A percentile compares a stretch with the other conserved stretches of the same genome.
Evolutionary conservation across 306 rosid species (phyloP).

Genomic region (Trifolium repens): DNA sequence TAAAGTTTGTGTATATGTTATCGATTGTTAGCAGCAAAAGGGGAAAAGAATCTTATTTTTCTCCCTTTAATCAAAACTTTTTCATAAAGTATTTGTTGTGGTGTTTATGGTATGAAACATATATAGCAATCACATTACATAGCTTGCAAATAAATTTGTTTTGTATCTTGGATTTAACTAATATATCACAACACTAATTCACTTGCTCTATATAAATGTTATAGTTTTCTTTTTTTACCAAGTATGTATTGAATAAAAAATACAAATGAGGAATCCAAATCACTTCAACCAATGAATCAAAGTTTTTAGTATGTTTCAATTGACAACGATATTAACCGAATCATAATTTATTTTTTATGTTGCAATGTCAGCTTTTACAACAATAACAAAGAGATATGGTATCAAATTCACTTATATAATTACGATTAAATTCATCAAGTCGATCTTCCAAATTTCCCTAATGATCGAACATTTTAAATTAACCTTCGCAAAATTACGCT

Average conservation of each 20-base stretch:
- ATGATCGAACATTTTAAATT: too few species aligned
- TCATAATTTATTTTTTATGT: too few species aligned
- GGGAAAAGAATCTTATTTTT: not conserved
- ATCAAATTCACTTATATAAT: too few species aligned
- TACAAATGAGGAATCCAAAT: not conserved
- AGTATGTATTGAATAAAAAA: not conserved
- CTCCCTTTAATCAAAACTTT: not conserved
- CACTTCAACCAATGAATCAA: not conserved
- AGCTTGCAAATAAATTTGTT: not conserved
- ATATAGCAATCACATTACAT: not conserved
- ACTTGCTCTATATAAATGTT: not conserved
- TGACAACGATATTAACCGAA: too few species aligned
- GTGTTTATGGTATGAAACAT: conserved; percentile 3
- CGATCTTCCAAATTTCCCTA: too few species aligned
- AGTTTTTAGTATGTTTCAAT: not conserved
- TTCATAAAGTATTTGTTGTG: not conserved
- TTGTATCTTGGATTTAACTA: not conserved
- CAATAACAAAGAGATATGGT: too few species aligned
- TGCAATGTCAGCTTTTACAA: too few species aligned
- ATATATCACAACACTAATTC: not conserved
- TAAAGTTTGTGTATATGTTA: not conserved
- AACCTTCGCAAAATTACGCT: too few species aligned
- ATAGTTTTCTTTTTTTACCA: not conserved
- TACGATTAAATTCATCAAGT: too few species aligned
- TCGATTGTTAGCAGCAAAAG: not conserved